Percentiles rank a stretch among this genome's conserved stretches.
These are phyloP conservation scores for Fusarium lateritium DNA, from an alignment of 2,329 filamentous ascomycete species.

Conservation along the genomic window DNA sequence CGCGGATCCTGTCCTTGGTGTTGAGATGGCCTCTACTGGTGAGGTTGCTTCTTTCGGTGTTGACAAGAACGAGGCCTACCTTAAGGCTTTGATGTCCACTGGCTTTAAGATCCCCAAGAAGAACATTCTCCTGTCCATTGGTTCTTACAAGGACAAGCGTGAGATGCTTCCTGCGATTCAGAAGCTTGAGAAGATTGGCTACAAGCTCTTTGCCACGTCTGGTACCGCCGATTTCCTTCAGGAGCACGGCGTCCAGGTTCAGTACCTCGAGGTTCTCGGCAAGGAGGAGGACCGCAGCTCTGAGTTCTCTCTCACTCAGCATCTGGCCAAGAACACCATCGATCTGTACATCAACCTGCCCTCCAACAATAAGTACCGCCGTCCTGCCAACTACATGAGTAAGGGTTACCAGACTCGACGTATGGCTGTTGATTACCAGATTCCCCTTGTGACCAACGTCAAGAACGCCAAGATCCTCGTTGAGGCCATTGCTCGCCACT, in stretches of 20 bases:
- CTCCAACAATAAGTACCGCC: conserved; percentile 97
- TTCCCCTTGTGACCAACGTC: conserved; percentile 96
- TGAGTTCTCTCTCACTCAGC: conserved; percentile 97
- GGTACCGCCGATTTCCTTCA: conserved; percentile 97
- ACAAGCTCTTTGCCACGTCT: conserved; percentile 95
- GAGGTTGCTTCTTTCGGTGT: conserved; percentile 97
- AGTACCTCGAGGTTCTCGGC: conserved; percentile 91
- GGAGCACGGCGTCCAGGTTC: conserved; percentile 91
- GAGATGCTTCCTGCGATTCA: conserved; percentile 95
- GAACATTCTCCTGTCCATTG: conserved; percentile 95
- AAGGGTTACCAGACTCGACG: conserved; percentile 96
- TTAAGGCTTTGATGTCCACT: conserved; percentile 95
- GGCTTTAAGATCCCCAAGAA: conserved; percentile 97
- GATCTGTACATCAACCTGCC: conserved; percentile 99
- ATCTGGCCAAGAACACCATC: conserved; percentile 97
- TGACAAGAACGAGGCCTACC: conserved; percentile 97
- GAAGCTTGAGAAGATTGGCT: conserved; percentile 91
- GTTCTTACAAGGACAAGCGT: conserved; percentile 97
- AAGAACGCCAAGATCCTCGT: conserved; percentile 99
- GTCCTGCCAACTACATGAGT: conserved; percentile 98
- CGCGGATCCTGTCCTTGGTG: conserved; percentile 94
- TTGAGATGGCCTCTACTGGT: conserved; percentile 99
- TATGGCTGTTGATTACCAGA: conserved; percentile 98
- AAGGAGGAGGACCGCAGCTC: conserved; percentile 89
- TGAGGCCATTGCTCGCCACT: conserved; percentile 92